Base-by-base conservation (phyloP, 768 basidiomycete species). In the Cystofilobasidium capitatum region DNA sequence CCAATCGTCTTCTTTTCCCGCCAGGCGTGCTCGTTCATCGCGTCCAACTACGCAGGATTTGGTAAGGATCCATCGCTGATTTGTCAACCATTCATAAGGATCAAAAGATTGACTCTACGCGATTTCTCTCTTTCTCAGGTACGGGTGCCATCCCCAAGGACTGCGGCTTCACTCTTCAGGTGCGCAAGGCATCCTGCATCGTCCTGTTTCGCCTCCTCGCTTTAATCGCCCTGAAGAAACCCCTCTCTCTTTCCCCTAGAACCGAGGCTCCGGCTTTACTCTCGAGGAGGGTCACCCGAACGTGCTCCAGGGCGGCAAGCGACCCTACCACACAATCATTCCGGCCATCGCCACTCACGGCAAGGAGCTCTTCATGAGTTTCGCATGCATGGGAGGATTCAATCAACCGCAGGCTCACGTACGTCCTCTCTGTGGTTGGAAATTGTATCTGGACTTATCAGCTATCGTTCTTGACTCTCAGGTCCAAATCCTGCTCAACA, bases 111-210 rank as follows among this genome's bases (percentile, higher is more conserved):
- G 12, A 44, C 42, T 12, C 22, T 44, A 22, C 12, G 42, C 12
- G 12, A 22, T 44, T 44, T 12, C 42, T n/a, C n/a, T 20, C 7
- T 65, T 67, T n/a, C n/a, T n/a, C n/a, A 33, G 22, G 51, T n/a
- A 66, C 62, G 24, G 72, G 74, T 84, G 94, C 94, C 37, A 81
- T 99, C 44, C 96, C 96, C 0, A 86, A 88, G 72, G 91, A 87
- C 0, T 96, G 92, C 72, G 96, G 96, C 0, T 99, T 99, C 76
- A 96, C 92, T 0, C 82, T 99, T 17, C 96, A 99, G 78, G 29
- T 22, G n/a, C n/a, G n/a, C n/a, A n/a, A 49, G 22, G 47, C 29
- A 8, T 17, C 5, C 47, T 17, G 5, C 29, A n/a, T 17, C n/a
- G 29, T 49, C 47, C 5, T 6, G n/a, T 49, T 29, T 49, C 29